Percentiles rank a stretch among this genome's conserved stretches.
Conservation (phyloP, 2,329 filamentous ascomycete genomes). For the Stagonosporopsis cucurbitacearum region DNA sequence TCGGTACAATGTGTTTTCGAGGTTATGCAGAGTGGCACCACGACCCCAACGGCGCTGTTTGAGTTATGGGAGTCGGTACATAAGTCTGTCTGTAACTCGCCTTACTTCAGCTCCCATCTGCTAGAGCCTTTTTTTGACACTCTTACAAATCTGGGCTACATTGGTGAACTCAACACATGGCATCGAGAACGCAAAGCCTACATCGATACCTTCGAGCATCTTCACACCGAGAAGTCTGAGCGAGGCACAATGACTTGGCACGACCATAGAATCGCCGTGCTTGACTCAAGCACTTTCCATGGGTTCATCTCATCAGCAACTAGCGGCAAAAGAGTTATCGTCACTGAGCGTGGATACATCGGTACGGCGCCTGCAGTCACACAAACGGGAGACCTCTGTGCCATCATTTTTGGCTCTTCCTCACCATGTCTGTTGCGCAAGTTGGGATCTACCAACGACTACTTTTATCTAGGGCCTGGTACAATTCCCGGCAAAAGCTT, state of each 20-base stretch:
- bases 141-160: background rate
- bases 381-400: slow-evolving; percentile 9
- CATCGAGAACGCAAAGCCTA: background rate
- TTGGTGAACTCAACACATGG: slow-evolving; percentile 3
- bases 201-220: background rate
- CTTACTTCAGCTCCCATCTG: background rate
- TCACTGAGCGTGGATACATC: slow-evolving; percentile 13
- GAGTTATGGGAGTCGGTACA: background rate
- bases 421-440: slow-evolving; percentile 11
- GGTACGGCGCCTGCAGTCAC: slow-evolving; percentile 9
- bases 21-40: background rate
- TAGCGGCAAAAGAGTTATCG: slow-evolving; percentile 6
- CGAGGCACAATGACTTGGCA: background rate
- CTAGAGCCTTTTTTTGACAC: slow-evolving; percentile 4
- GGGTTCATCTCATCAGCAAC: slow-evolving; percentile 7
- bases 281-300: background rate
- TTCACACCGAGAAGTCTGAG: background rate
- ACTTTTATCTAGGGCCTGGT: background rate
- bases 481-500: background rate
- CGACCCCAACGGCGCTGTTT: background rate
- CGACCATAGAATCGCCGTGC: background rate
- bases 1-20: background rate
- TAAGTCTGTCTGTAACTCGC: background rate
- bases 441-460: background rate
- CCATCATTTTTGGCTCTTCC: slow-evolving; percentile 15